Conservation (phyloP, 176 grass and related monocot genomes). For the Lolium perenne region DNA sequence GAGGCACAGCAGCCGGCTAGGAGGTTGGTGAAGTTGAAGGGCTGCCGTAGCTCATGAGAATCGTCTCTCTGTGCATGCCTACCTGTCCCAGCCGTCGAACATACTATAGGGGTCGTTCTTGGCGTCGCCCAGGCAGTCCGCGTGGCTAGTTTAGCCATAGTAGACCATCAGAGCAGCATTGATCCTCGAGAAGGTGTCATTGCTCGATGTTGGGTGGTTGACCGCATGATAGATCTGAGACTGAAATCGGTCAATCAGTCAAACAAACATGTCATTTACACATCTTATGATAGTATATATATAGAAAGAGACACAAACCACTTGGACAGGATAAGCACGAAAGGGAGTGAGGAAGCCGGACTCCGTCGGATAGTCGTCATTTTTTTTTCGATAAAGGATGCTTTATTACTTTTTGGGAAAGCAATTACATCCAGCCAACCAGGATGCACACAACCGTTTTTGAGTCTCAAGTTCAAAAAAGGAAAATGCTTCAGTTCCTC, state of each 20-base stretch:
- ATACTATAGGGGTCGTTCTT: slow-evolving; percentile 36
- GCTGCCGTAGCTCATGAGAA: slow-evolving; percentile 33
- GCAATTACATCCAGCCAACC: too few species aligned
- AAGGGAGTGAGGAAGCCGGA: slow-evolving; percentile 54
- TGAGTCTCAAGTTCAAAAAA: too few species aligned
- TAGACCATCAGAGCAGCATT: slow-evolving; percentile 52
- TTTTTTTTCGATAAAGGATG: too few species aligned
- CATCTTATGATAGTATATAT: not conserved
- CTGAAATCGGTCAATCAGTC: not conserved
- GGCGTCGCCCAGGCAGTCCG: slow-evolving; percentile 30
- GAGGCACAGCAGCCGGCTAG: not conserved
- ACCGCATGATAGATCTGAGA: slow-evolving; percentile 61
- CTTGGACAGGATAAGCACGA: slow-evolving; percentile 57
- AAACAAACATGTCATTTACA: not conserved
- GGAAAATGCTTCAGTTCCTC: too few species aligned
- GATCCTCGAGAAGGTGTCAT: slow-evolving; percentile 36
- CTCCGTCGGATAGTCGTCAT: slow-evolving; percentile 70
- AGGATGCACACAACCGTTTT: too few species aligned
- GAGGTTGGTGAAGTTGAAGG: slow-evolving; percentile 36
- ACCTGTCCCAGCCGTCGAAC: slow-evolving; percentile 50
- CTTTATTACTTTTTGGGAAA: too few species aligned
- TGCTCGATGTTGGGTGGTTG: slow-evolving; percentile 37
- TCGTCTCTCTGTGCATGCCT: slow-evolving; percentile 67
- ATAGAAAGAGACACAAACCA: not conserved
- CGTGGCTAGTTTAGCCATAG: slow-evolving; percentile 58